phyloP scores from a whole-genome alignment of 148 eudicot species.

The Tetragonia tetragonoides region DNA sequence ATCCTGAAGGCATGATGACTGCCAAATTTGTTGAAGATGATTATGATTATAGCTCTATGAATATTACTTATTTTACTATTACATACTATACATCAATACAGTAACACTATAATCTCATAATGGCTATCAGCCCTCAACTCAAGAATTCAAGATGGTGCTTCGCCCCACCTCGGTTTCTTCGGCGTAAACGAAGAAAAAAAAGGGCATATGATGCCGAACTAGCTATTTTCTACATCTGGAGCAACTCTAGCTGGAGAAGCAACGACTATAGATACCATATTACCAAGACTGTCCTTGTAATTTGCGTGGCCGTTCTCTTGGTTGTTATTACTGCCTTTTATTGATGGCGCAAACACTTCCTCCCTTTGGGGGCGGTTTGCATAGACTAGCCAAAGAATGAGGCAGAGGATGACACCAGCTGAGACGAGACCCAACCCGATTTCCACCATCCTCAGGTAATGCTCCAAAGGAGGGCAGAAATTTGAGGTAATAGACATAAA shows the following conservation, averaged over 20 bases:
- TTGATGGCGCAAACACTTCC: conserved; percentile 74
- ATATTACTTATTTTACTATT: background rate
- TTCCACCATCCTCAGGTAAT: conserved; percentile 55
- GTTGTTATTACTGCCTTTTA: conserved; percentile 25
- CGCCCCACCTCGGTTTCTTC: conserved; percentile 43
- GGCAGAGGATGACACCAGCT: conserved; percentile 85
- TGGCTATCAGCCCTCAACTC: conserved; percentile 27
- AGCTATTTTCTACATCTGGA: conserved; percentile 24
- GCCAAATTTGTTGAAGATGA: background rate
- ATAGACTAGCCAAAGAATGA: conserved; percentile 74
- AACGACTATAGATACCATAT: conserved; percentile 16
- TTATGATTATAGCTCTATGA: background rate
- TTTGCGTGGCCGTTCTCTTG: conserved; percentile 22
- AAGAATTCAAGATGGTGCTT: conserved; percentile 55
- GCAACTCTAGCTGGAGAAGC: conserved; percentile 43
- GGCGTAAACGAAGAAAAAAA: background rate
- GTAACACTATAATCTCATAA: background rate
- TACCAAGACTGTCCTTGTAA: conserved; percentile 23
- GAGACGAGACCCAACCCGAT: conserved; percentile 76
- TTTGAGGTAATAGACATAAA: conserved; percentile 58
- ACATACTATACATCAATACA: conserved; percentile 1
- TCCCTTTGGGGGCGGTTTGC: conserved; percentile 97
- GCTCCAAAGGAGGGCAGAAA: conserved; percentile 68
- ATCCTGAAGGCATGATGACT: too few relatives aligned
- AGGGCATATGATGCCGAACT: conserved; percentile 4